phyloP scores from a whole-genome alignment of 495 filamentous ascomycete genomes.

The Penicillium turbatum region DNA sequence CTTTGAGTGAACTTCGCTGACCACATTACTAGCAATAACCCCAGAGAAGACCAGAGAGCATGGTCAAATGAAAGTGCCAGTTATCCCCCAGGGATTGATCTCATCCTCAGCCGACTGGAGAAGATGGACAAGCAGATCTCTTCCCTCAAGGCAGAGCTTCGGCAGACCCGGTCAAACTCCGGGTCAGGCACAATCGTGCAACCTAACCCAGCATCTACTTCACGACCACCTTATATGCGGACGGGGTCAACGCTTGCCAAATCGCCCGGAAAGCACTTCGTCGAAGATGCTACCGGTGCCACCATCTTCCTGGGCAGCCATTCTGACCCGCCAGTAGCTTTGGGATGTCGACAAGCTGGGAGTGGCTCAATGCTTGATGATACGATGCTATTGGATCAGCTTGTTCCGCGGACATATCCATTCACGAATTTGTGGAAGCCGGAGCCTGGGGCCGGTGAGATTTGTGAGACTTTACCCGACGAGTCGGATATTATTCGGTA shows the following conservation, averaged over 20 bases:
- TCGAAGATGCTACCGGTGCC: conserved; percentile 27
- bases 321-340: conserved; percentile 17
- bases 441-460: conserved; percentile 12
- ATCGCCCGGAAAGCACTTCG: conserved; percentile 18
- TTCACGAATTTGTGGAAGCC: conserved; percentile 26
- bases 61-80: neutral
- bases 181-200: neutral
- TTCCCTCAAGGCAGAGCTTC: conserved; percentile 21
- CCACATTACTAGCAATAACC: too few species aligned
- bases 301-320: conserved; percentile 25
- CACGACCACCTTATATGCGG: too few species aligned
- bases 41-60: neutral
- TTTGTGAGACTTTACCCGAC: conserved; percentile 25
- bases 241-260: neutral
- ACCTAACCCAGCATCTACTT: neutral
- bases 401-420: conserved; percentile 23
- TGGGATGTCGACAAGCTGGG: conserved; percentile 17
- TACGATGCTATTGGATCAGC: conserved; percentile 18
- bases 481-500: conserved; percentile 26
- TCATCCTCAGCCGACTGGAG: conserved; percentile 15
- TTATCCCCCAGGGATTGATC: neutral
- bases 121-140: conserved; percentile 22
- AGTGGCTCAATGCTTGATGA: conserved; percentile 6
- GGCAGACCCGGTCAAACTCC: neutral
- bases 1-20: neutral